Conservation (phyloP, 495 filamentous ascomycete species). For the Aspergillus panamensis region DNA sequence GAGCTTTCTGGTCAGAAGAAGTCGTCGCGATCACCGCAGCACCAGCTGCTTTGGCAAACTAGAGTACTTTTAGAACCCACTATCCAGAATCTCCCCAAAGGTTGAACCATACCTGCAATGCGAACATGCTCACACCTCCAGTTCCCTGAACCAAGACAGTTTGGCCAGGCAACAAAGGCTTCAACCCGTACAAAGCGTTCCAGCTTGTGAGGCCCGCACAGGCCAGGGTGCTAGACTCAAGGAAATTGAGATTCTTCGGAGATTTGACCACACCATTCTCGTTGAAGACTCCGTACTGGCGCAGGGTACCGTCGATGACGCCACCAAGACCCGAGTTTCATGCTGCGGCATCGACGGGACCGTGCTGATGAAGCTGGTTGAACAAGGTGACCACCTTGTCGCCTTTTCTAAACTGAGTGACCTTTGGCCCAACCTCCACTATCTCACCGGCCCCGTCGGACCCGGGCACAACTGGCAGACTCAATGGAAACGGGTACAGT, state of each 20-base stretch:
- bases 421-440: constrained; percentile 62
- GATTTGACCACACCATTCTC: constrained; percentile 65
- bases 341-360: constrained; percentile 44
- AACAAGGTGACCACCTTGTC: constrained; percentile 74
- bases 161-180: constrained; percentile 62
- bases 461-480: constrained; percentile 57
- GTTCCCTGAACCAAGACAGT: constrained; percentile 76
- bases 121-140: constrained; percentile 78
- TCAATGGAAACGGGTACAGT: constrained; percentile 61
- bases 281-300: constrained; percentile 67
- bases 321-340: constrained; percentile 64
- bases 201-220: constrained; percentile 78
- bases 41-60: constrained; percentile 83
- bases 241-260: constrained; percentile 57
- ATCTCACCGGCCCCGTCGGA: constrained; percentile 82
- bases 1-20: constrained; percentile 61
- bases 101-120: constrained; percentile 54
- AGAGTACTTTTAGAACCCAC: constrained; percentile 1
- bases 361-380: constrained; percentile 71
- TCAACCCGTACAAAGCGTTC: constrained; percentile 77
- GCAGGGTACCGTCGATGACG: constrained; percentile 63
- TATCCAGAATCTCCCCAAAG: not conserved
- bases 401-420: constrained; percentile 64
- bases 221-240: constrained; percentile 63
- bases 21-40: constrained; percentile 80